phyloP scores from a whole-genome alignment of 352 stramenopile species.

The Pythium angustatum region DNA sequence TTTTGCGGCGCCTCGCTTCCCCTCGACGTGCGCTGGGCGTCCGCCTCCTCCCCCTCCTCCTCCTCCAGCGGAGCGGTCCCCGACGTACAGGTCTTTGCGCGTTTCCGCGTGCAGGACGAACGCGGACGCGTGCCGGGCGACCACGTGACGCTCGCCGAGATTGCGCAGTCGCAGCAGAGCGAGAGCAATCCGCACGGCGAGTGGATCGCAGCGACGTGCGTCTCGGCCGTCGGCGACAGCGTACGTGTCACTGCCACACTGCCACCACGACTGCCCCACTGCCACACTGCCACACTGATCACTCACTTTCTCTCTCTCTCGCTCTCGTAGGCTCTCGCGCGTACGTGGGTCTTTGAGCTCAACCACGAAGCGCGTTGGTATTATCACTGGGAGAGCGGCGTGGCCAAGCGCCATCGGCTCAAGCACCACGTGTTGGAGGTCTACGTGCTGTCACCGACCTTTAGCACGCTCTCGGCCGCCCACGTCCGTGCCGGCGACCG shows the following conservation, averaged over 20 bases:
- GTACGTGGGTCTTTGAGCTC: conserved; percentile 41
- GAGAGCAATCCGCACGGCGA: conserved; percentile 39
- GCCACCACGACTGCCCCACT: too few species aligned
- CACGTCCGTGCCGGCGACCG: neutral
- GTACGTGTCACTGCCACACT: conserved; percentile 11
- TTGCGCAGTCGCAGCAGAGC: conserved; percentile 22
- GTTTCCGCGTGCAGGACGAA: conserved; percentile 3
- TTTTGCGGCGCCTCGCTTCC: conserved; percentile 39
- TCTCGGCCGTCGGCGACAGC: conserved; percentile 20
- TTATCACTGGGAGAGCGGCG: conserved; percentile 67
- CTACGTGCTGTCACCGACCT: conserved; percentile 10
- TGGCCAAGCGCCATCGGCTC: conserved; percentile 55
- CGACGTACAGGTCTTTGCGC: conserved; percentile 4
- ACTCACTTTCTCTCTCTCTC: too few species aligned
- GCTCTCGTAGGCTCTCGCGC: conserved; percentile 3
- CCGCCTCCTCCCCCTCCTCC: too few species aligned
- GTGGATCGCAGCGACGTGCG: conserved; percentile 43
- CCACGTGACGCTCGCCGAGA: conserved; percentile 7
- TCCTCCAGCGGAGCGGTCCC: too few species aligned
- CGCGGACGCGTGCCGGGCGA: conserved; percentile 7
- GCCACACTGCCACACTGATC: too few species aligned
- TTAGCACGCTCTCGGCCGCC: neutral
- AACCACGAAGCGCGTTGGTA: conserved; percentile 58
- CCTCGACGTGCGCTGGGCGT: conserved; percentile 23
- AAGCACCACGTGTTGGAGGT: conserved; percentile 54